phyloP scores from a whole-genome alignment of 257 asterid genomes.

The Asclepias syriaca region DNA sequence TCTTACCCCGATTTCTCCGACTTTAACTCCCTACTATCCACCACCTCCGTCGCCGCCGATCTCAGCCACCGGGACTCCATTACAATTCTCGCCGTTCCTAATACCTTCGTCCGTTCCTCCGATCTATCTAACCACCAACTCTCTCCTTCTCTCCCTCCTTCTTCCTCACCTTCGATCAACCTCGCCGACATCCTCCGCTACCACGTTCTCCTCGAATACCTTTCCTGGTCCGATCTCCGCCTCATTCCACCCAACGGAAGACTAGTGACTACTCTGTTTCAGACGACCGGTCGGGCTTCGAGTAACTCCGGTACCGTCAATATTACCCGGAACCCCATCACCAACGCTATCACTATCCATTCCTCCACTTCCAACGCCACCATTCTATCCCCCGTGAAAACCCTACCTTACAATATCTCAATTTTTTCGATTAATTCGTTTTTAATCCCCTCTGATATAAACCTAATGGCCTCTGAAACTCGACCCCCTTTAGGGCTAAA shows the following conservation, averaged over 20 bases:
- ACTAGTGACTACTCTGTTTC: constrained; percentile 65
- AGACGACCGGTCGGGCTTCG: constrained; percentile 69
- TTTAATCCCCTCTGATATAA: constrained; percentile 47
- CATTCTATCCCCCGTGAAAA: constrained; percentile 35
- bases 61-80: constrained; percentile 48
- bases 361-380: constrained; percentile 71
- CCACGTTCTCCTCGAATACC: constrained; percentile 72
- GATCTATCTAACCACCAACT: constrained; percentile 23
- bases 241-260: constrained; percentile 49
- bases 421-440: constrained; percentile 48
- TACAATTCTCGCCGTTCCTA: constrained; percentile 70
- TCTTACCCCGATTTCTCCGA: constrained; percentile 53
- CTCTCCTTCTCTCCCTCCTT: constrained; percentile 5
- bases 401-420: constrained; percentile 58
- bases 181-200: constrained; percentile 72
- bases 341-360: constrained; percentile 41
- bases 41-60: constrained; percentile 66
- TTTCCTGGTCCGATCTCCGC: constrained; percentile 58
- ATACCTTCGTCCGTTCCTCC: constrained; percentile 43
- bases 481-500: constrained; percentile 76
- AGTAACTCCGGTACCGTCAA: constrained; percentile 56
- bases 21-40: constrained; percentile 53
- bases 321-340: constrained; percentile 40
- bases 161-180: constrained; percentile 35
- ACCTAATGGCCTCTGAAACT: constrained; percentile 78